Evolutionary conservation across 202 grass and related monocot species (phyloP), one percentile per base, ranked within the genome.

Genomic region (Digitaria exilis): DNA sequence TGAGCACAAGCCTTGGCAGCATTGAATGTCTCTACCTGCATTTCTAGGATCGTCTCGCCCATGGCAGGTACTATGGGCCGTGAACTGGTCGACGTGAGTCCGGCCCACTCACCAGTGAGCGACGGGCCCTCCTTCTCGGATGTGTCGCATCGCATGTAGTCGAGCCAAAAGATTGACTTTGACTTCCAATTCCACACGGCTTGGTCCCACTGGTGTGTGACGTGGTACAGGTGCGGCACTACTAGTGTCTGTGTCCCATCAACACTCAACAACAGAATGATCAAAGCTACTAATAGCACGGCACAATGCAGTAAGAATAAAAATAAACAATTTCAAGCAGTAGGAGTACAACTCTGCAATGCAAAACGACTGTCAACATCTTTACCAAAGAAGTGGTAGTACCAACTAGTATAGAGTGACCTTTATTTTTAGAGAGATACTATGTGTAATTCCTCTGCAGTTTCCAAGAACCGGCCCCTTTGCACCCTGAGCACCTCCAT

Each of bases 141-240:
- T n/a, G n/a, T n/a, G n/a, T n/a, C n/a, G n/a, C n/a, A n/a, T 7
- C 17, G 19, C 8, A 57, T 25, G 54, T 57, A 57, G n/a, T 48
- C 10, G 18, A 46, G 42, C 10, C 58, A 10, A 34, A 73, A 32
- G 31, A 32, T 67, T 56, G 58, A 66, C 76, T 74, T 73, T 66
- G 76, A 74, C 68, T 74, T 19, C 10, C 67, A n/a, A n/a, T n/a
- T n/a, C n/a, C 57, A 42, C 71, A 43, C 44, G 63, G 52, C 9
- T 51, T 18, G 70, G 71, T 30, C 71, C 72, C 52, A 75, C 77
- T 16, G 14, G 7, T 9, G n/a, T n/a, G 5, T 28, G 7, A 29
- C 3, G 42, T 1, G 14, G 68, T 48, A 26, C 42, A 29, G 68
- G 64, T 60, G 82, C 73, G 48, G 4, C 65, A 9, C 52, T 51